Evolutionary conservation across 768 basidiomycete genomes (phyloP), one percentile per base, ranked within the genome.

Genomic region (Cyclocybe aegerita): DNA sequence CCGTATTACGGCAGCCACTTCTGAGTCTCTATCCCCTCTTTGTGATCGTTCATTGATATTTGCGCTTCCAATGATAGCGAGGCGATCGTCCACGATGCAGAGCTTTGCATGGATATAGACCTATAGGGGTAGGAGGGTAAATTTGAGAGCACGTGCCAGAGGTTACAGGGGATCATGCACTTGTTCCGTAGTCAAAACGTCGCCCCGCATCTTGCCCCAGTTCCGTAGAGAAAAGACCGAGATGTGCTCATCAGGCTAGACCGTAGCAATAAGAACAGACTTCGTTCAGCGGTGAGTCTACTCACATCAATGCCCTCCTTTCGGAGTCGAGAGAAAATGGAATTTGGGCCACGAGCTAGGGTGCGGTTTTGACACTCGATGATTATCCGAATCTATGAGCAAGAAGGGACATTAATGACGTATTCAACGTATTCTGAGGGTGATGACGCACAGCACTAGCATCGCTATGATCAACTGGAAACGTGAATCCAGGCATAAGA

Each of bases 31-130:
- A 65, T 99, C 96, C 16, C 97, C 97, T 29, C 93, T 80, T 63
- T 92, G 91, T 10, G 93, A 96, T 34, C 97, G 84, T 65, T 99
- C 97, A 63, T 99, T 98, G 73, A 99, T 93, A 66, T 97, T 98
- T 12, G 96, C 96, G 48, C 93, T 94, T 11, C 93, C 93, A 56
- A 97, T 97, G 62, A 97, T 93, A 31, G 83, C 93, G 50, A 94
- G 73, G 46, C 97, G 85, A 65, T 99, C 96, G 65, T 99, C 97
- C 4, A 98, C 94, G 48, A 98, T 85, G 59, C 86, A 87, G 14
- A 86, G 80, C 73, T 93, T 93, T 39, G 79, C 89, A 63, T 96
- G 93, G 54, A 96, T 91, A 68, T 97, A 95, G 15, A 96, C 85
- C 83, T 89, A 54, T 29, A 60, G 29, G 43, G 46, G 38, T 54